Evolutionary conservation across 75 land plant genomes (phyloP).

Genomic region (Selaginella moellendorffii): DNA sequence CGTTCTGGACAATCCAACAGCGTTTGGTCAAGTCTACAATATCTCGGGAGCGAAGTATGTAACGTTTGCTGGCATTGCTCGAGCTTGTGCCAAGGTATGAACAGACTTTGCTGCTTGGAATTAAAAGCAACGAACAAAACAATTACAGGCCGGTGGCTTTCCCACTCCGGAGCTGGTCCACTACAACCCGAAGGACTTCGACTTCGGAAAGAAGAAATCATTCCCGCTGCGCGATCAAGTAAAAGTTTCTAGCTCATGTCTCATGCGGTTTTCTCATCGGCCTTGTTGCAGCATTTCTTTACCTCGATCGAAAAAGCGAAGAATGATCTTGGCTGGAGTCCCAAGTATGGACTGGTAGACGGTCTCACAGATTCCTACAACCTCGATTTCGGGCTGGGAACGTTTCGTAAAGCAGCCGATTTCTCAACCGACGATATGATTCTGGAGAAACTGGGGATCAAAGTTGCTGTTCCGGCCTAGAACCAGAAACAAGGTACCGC

Average conservation of each 20-base stretch:
- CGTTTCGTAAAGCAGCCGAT: conserved; percentile 81
- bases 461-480: background rate
- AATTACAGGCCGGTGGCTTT: conserved; percentile 82
- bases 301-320: conserved; percentile 84
- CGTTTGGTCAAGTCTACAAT: conserved; percentile 79
- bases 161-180: conserved; percentile 88
- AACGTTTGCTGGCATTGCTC: conserved; percentile 92
- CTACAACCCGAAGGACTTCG: conserved; percentile 91
- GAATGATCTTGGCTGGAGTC: conserved; percentile 61
- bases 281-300: conserved; percentile 90
- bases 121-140: background rate
- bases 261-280: too few species aligned
- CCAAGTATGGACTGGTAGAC: conserved; percentile 70
- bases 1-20: conserved; percentile 70
- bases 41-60: conserved; percentile 92
- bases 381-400: conserved; percentile 87
- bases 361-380: conserved; percentile 90
- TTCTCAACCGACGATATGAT: conserved; percentile 90
- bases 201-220: conserved; percentile 96
- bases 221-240: conserved; percentile 84
- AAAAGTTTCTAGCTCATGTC: background rate
- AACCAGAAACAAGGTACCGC: too few species aligned
- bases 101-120: background rate
- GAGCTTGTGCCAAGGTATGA: conserved; percentile 91
- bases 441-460: conserved; percentile 30